Base-by-base conservation (phyloP, 768 basidiomycete species). In the Multifurca ochricompacta region DNA sequence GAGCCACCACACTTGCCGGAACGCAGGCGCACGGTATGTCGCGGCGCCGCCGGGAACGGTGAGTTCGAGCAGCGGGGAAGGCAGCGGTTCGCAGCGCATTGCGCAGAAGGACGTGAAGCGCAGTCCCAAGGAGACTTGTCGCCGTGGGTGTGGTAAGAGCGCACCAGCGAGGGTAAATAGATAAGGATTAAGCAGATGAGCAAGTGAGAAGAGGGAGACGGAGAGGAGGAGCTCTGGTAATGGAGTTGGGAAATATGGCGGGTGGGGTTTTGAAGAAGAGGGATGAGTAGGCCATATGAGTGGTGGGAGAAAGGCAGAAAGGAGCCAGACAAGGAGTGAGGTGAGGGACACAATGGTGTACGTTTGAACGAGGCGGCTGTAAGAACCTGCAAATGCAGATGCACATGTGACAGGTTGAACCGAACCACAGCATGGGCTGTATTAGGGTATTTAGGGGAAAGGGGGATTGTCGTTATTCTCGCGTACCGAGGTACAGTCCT, bases 1-100 rank as follows among this genome's bases (percentile, higher is more conserved):
- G 34, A 87, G 69, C 82, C 83, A 87, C 87, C 88, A 90, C 3
- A 85, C 78, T 28, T 79, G 74, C 19, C 69, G 65, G 70, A 91
- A 91, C 3, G 79, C 77, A 1, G 71, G 63, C 58, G 82, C 74
- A 51, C 67, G 70, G 73, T 78, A 83, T 7, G 77, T 80, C 37
- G 82, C 76, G 30, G 67, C 69, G 27, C 64, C 62, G 62, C 73
- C 70, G 56, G 74, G 69, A 46, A 74, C 72, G 31, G 75, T 75
- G 44, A 82, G 72, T 34, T 74, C 71, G 14, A 83, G 73, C 53
- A 83, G n/a, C 65, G 14, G 77, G 75, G 42, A 84, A 68, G 13
- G 79, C 70, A 19, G 77, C 68, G 42, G 81, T 74, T 50, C 82
- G 82, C 35, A 85, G 70, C 23, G 74, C 50, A 55, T 79, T 77